phyloP scores from a whole-genome alignment of 306 rosid species.

The Senna siamea region DNA sequence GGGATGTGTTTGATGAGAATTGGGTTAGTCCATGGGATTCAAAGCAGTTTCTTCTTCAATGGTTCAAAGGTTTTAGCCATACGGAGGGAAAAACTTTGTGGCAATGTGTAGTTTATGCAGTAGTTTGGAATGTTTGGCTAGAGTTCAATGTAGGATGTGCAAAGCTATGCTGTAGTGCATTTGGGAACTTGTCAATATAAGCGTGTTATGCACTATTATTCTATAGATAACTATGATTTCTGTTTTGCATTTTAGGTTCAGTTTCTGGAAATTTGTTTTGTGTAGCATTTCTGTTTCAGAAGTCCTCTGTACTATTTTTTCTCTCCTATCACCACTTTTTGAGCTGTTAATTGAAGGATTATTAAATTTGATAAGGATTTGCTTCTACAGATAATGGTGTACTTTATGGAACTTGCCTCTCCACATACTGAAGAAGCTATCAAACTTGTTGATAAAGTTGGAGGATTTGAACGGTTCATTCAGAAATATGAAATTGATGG shows the following conservation, averaged over 20 bases:
- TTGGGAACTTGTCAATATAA: too few relatives aligned
- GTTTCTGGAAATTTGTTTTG: slow-evolving; percentile 5
- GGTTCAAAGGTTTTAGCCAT: too few relatives aligned
- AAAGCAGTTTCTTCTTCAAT: too few relatives aligned
- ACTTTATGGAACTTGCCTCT: slow-evolving; percentile 96
- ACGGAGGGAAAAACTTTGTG: too few relatives aligned
- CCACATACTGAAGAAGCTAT: slow-evolving; percentile 89
- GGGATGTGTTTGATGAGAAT: too few relatives aligned
- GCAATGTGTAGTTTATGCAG: too few relatives aligned
- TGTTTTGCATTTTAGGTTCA: slow-evolving; percentile 10
- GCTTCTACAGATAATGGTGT: slow-evolving; percentile 71
- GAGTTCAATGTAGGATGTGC: not conserved
- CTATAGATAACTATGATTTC: not conserved
- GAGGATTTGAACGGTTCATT: slow-evolving; percentile 96
- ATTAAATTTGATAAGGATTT: slow-evolving; percentile 28
- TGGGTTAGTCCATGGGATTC: too few relatives aligned
- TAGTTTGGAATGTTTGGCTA: too few relatives aligned
- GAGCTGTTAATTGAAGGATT: slow-evolving; percentile 6
- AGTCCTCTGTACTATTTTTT: not conserved
- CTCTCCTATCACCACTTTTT: not conserved
- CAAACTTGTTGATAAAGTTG: slow-evolving; percentile 96
- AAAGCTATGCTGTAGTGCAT: not conserved
- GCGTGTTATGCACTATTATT: not conserved
- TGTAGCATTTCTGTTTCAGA: slow-evolving; percentile 27
- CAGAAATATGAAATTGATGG: slow-evolving; percentile 97